These are phyloP conservation scores for Candida smagusa DNA, from an alignment of 1,139 yeast genomes.

Conservation along the genomic window DNA sequence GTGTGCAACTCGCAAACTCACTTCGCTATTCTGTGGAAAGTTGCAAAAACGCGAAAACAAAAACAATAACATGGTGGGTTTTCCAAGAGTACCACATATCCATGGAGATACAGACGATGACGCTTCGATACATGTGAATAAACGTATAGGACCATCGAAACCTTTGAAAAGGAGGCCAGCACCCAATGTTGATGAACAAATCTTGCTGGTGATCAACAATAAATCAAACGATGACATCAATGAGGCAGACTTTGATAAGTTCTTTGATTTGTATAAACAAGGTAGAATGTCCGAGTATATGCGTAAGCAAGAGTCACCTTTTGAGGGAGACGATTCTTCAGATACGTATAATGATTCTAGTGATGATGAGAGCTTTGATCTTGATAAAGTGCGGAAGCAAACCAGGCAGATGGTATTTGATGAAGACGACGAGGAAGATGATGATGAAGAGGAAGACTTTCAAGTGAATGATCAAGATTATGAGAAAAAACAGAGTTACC, in stretches of 20 bases:
- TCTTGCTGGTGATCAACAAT: conserved; percentile 11
- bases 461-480: background rate
- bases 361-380: conserved; percentile 6
- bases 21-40: too few relatives aligned
- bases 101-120: conserved; percentile 46
- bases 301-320: conserved; percentile 1
- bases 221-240: conserved; percentile 6
- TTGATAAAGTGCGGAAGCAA: background rate
- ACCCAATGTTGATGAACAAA: conserved; percentile 13
- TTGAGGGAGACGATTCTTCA: conserved; percentile 1
- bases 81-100: conserved; percentile 36
- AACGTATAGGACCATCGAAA: conserved; percentile 36
- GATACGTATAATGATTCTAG: conserved; percentile 13
- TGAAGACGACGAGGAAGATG: conserved; percentile 6
- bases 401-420: conserved; percentile 5
- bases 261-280: conserved; percentile 10
- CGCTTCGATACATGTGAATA: conserved; percentile 39
- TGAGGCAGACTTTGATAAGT: conserved; percentile 10
- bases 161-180: conserved; percentile 23
- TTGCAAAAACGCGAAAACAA: conserved; percentile 1
- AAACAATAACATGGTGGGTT: conserved; percentile 22
- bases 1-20: background rate
- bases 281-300: conserved; percentile 7
- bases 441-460: conserved; percentile 7
- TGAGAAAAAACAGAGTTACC: conserved; percentile 1